Percentiles rank a stretch among this genome's conserved stretches.
These are phyloP conservation scores for Pleurotus platypus DNA, from an alignment of 768 basidiomycete genomes.

Conservation along the genomic window DNA sequence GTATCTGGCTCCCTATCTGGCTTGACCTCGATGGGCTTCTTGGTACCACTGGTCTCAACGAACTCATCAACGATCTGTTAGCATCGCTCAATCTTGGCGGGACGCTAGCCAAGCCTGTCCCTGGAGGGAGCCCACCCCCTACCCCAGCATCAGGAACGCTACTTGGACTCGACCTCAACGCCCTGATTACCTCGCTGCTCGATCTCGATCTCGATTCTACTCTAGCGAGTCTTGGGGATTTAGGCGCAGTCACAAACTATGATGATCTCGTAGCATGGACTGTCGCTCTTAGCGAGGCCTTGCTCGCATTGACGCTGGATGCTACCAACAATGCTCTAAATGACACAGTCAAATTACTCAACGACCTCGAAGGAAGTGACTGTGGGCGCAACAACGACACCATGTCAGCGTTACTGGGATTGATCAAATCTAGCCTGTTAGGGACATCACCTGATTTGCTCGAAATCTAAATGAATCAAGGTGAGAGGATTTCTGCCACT, in stretches of 20 bases:
- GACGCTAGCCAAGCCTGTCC: background rate
- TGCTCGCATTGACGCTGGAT: background rate
- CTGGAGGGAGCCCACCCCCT: background rate
- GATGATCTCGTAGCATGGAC: background rate
- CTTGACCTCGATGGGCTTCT: constrained; percentile 5
- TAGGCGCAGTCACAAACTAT: background rate
- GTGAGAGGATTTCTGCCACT: too few species aligned
- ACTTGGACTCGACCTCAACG: constrained; percentile 2
- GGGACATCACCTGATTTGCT: background rate
- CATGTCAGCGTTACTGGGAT: background rate
- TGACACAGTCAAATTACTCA: background rate
- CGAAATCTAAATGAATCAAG: background rate
- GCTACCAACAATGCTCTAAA: background rate
- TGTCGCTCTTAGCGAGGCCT: background rate
- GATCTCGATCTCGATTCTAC: background rate
- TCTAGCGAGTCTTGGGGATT: background rate
- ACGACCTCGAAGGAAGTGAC: constrained; percentile 2
- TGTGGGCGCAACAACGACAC: background rate
- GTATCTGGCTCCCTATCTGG: background rate
- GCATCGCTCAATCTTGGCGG: background rate
- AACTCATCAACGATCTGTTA: background rate
- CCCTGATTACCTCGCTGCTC: background rate
- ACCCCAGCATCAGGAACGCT: background rate
- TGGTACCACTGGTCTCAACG: background rate
- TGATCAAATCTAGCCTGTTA: constrained; percentile 3